Conservation (phyloP, 2,329 filamentous ascomycete species). For the Sclerotinia sclerotiorum region DNA sequence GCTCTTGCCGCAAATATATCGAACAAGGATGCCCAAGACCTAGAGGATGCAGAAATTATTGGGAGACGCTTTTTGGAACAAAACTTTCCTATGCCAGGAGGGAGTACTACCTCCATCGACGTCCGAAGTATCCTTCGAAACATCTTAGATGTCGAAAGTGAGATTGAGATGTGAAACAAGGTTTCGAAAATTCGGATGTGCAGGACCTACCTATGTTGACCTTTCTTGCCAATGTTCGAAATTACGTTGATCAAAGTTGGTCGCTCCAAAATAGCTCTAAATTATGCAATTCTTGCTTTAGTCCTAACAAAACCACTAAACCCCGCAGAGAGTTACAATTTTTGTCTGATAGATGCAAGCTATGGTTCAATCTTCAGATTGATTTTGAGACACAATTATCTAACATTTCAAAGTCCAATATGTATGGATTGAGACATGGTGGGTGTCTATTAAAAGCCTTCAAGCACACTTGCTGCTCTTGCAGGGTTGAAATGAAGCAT, state of each 20-base stretch:
- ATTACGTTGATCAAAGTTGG: constrained; percentile 15
- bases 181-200: constrained; percentile 24
- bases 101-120: constrained; percentile 29
- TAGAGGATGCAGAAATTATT: constrained; percentile 65
- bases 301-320: background rate
- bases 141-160: constrained; percentile 29
- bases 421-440: background rate
- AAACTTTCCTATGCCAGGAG: constrained; percentile 34
- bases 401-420: background rate
- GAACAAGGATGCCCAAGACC: constrained; percentile 58
- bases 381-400: background rate
- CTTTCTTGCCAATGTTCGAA: constrained; percentile 12
- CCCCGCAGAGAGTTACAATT: background rate
- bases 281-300: background rate
- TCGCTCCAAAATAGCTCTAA: constrained; percentile 12
- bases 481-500: constrained; percentile 9
- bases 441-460: background rate
- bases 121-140: constrained; percentile 36
- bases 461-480: background rate
- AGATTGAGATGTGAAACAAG: constrained; percentile 22
- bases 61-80: constrained; percentile 58
- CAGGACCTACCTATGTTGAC: background rate
- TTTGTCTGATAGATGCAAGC: background rate
- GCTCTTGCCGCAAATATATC: constrained; percentile 69
- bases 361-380: background rate